Conservation (phyloP, 108 stramenopile genomes). For the Fistulifera solaris region DNA sequence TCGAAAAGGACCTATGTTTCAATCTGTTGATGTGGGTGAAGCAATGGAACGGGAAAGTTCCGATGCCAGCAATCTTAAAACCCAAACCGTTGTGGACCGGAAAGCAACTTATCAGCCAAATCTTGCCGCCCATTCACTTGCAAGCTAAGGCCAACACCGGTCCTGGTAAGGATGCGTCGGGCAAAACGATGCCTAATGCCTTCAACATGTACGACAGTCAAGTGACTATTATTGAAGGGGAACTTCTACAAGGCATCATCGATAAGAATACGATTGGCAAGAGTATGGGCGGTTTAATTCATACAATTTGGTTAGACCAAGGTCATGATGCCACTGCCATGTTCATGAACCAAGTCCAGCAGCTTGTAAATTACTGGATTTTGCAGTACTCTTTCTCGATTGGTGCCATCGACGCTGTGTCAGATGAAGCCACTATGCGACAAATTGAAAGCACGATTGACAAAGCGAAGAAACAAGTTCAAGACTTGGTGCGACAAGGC, state of each 20-base stretch:
- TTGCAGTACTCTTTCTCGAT: constrained; percentile 92
- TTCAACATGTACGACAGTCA: constrained; percentile 85
- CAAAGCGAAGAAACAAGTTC: constrained; percentile 91
- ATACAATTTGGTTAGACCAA: constrained; percentile 93
- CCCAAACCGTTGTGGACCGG: constrained; percentile 97
- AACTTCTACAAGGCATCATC: constrained; percentile 90
- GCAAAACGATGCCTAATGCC: constrained; percentile 57
- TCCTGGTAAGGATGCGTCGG: constrained; percentile 53
- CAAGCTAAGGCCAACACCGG: constrained; percentile 76
- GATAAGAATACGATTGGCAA: constrained; percentile 97
- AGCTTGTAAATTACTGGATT: constrained; percentile 92
- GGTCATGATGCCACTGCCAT: constrained; percentile 88
- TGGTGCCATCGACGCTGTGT: constrained; percentile 96
- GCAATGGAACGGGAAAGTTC: constrained; percentile 90
- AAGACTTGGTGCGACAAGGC: constrained; percentile 92
- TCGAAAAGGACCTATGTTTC: constrained; percentile 90
- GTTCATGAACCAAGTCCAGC: constrained; percentile 98
- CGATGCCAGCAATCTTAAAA: constrained; percentile 92
- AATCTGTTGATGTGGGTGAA: constrained; percentile 95
- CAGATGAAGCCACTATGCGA: constrained; percentile 90
- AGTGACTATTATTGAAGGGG: constrained; percentile 90
- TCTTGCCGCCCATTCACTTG: constrained; percentile 93
- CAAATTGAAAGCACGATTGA: constrained; percentile 93
- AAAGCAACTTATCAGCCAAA: constrained; percentile 91
- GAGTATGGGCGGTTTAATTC: constrained; percentile 93